Percentiles rank a stretch among this genome's conserved stretches.
phyloP scores from a whole-genome alignment of 108 stramenopile species.

The Cyclotella kingstonii region DNA sequence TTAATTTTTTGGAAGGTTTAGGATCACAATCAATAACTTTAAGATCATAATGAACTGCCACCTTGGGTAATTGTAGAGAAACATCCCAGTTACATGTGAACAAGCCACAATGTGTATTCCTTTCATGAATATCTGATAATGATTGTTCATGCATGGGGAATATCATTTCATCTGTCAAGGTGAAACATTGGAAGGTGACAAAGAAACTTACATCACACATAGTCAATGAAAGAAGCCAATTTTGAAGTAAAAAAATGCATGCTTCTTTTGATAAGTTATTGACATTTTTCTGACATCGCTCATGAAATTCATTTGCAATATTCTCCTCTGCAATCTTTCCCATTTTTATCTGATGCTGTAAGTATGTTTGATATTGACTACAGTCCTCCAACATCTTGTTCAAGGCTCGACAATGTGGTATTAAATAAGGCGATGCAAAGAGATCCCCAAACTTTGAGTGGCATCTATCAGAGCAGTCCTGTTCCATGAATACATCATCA shows the following conservation, averaged over 20 bases:
- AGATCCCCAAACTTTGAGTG: not conserved
- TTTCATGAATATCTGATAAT: too few species aligned
- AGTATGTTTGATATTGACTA: conserved; percentile 14
- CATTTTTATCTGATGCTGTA: conserved; percentile 8
- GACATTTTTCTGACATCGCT: conserved; percentile 20
- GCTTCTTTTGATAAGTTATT: conserved; percentile 34
- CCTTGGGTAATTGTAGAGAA: not conserved
- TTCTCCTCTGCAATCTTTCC: not conserved
- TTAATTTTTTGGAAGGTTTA: conserved; percentile 61
- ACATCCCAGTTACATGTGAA: not conserved
- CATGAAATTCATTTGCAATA: conserved; percentile 25
- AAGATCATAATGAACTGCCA: conserved; percentile 38
- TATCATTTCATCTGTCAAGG: too few species aligned
- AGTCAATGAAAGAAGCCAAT: conserved; percentile 66
- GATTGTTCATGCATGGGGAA: too few species aligned
- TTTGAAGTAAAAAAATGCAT: conserved; percentile 55
- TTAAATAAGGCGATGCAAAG: conserved; percentile 22
- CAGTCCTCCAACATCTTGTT: conserved; percentile 13
- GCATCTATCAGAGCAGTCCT: not conserved
- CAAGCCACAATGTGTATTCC: conserved; percentile 16
- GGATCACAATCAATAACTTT: conserved; percentile 67
- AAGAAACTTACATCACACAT: conserved; percentile 79
- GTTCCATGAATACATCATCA: not conserved
- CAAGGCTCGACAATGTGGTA: conserved; percentile 17
- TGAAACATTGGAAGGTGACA: conserved; percentile 32